phyloP scores from a whole-genome alignment of 768 basidiomycete genomes.

The Trametes cinnabarina region DNA sequence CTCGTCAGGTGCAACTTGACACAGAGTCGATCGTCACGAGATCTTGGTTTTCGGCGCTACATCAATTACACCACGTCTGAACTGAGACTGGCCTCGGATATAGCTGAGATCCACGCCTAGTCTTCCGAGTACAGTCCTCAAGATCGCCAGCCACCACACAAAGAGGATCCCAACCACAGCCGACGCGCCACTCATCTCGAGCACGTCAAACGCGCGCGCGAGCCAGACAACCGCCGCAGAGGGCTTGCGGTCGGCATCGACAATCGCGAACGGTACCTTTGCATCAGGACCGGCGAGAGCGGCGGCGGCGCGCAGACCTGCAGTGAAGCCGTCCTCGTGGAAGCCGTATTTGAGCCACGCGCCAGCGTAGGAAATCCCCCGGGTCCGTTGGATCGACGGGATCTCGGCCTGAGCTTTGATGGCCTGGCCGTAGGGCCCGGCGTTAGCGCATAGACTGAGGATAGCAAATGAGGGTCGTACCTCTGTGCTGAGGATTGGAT shows the following conservation, averaged over 20 bases:
- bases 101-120: constrained; percentile 13
- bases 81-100: not conserved
- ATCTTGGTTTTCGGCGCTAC: no score
- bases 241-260: constrained; percentile 32
- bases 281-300: not conserved
- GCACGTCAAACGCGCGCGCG: constrained; percentile 38
- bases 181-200: constrained; percentile 38
- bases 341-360: constrained; percentile 79
- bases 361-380: constrained; percentile 60
- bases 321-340: constrained; percentile 75
- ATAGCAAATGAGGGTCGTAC: constrained; percentile 30
- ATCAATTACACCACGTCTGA: no score
- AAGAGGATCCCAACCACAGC: constrained; percentile 30
- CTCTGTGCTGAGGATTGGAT: constrained; percentile 60
- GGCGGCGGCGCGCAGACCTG: constrained; percentile 39
- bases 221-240: constrained; percentile 23
- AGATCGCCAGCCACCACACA: constrained; percentile 12
- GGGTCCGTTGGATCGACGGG: constrained; percentile 56
- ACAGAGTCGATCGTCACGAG: no score
- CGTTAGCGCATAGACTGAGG: not conserved
- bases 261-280: not conserved
- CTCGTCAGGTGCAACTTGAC: no score
- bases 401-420: constrained; percentile 54
- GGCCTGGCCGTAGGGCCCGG: constrained; percentile 35
- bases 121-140: not conserved